Evolutionary conservation across 768 basidiomycete species (phyloP).

Genomic region (Naganishia randhawae): DNA sequence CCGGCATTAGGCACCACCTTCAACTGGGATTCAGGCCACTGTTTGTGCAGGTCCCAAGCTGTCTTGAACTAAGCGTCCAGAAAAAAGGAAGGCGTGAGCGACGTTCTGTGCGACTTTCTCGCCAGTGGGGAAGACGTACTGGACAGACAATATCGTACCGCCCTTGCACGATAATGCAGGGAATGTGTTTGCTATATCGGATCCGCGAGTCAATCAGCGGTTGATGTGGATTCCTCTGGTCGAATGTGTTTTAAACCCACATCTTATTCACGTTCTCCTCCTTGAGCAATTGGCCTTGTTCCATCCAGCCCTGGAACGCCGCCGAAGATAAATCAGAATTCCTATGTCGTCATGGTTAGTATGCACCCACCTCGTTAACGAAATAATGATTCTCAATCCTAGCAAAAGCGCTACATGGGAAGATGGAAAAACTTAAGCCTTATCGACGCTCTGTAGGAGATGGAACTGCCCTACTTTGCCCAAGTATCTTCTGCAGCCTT

Average conservation of each 20-base stretch:
- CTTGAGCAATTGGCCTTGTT: constrained; percentile 81
- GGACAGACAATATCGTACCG: constrained; percentile 88
- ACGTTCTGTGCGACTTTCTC: constrained; percentile 2
- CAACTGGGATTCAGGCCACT: constrained; percentile 73
- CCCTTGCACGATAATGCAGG: constrained; percentile 59
- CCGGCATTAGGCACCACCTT: constrained; percentile 80
- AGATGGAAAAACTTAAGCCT: background rate
- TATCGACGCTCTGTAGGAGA: background rate
- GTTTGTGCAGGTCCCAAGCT: constrained; percentile 74
- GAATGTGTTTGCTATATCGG: constrained; percentile 73
- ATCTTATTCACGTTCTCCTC: constrained; percentile 82
- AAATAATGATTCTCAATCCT: constrained; percentile 72
- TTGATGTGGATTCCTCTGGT: background rate
- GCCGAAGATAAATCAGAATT: background rate
- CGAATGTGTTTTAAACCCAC: constrained; percentile 53
- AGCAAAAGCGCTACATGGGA: constrained; percentile 39
- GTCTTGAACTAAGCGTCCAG: constrained; percentile 61
- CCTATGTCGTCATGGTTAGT: background rate
- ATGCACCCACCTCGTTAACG: constrained; percentile 62
- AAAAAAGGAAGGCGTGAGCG: background rate
- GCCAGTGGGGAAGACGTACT: constrained; percentile 52
- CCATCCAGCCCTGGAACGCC: constrained; percentile 64
- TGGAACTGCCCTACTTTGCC: constrained; percentile 14
- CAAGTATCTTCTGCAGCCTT: constrained; percentile 62
- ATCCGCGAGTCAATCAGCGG: constrained; percentile 25